Conservation (phyloP, 2,329 filamentous ascomycete genomes). For the Aspergillus sp. region DNA sequence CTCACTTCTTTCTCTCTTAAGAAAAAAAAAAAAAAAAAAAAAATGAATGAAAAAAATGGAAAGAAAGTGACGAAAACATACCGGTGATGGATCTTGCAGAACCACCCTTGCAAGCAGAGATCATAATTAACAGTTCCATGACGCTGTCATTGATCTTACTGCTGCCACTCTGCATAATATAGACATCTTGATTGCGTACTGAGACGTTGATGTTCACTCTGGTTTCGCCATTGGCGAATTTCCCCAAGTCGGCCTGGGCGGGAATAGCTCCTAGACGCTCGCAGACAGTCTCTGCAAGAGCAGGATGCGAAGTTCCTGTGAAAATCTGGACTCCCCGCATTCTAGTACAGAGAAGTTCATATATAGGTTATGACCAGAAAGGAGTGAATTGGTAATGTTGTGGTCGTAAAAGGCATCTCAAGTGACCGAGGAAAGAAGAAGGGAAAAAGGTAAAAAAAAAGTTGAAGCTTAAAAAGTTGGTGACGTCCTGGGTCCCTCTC, state of each 20-base stretch:
- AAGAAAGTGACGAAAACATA: slow-evolving; percentile 39
- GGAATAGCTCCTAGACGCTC: slow-evolving; percentile 55
- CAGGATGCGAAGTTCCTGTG: slow-evolving; percentile 57
- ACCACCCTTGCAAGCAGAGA: slow-evolving; percentile 94
- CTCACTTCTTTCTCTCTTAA: too few relatives aligned
- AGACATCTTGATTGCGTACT: slow-evolving; percentile 96
- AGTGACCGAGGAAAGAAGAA: slow-evolving; percentile 8
- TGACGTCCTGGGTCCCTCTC: slow-evolving; percentile 8
- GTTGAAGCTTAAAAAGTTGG: background rate
- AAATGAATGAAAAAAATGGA: background rate
- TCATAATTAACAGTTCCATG: slow-evolving; percentile 99
- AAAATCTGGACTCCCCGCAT: slow-evolving; percentile 64
- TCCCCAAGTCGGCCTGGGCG: slow-evolving; percentile 53
- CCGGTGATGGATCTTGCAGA: slow-evolving; percentile 95
- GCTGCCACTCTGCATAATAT: slow-evolving; percentile 96
- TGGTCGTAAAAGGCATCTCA: slow-evolving; percentile 5
- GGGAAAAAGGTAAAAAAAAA: slow-evolving; percentile 12
- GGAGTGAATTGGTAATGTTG: slow-evolving; percentile 4
- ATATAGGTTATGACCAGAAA: slow-evolving; percentile 9
- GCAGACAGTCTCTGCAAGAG: slow-evolving; percentile 57
- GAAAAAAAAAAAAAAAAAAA: too few relatives aligned
- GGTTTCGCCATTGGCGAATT: slow-evolving; percentile 64
- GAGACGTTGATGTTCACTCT: slow-evolving; percentile 59
- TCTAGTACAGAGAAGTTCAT: background rate
- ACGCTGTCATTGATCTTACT: slow-evolving; percentile 95